A percentile compares a stretch with the other conserved stretches of the same genome.
These are phyloP conservation scores for Thelonectria olida DNA, from an alignment of 2,329 filamentous ascomycete genomes.

Conservation along the genomic window DNA sequence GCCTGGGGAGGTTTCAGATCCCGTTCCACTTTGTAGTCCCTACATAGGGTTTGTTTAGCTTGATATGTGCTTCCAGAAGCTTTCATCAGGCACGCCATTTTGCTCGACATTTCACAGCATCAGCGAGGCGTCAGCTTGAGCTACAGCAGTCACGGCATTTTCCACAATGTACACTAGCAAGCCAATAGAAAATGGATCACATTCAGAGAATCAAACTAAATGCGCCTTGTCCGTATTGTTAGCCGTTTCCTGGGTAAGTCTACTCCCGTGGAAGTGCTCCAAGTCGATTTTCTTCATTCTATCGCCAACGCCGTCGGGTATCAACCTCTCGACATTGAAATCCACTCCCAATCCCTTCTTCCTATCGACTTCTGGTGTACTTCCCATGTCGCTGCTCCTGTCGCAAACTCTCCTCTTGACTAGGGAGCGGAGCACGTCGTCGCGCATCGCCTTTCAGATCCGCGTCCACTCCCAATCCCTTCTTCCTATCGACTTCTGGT, in stretches of 20 bases:
- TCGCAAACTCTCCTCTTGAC: slow-evolving; percentile 83
- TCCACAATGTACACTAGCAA: slow-evolving; percentile 10
- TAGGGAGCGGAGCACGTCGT: slow-evolving; percentile 77
- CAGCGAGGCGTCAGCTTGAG: background rate
- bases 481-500: slow-evolving; percentile 58
- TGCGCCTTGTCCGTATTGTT: slow-evolving; percentile 1
- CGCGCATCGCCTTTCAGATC: slow-evolving; percentile 42
- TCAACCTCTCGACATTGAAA: slow-evolving; percentile 28
- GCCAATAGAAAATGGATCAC: background rate
- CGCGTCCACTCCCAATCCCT: background rate
- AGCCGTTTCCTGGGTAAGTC: background rate
- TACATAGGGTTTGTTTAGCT: background rate
- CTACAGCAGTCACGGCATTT: background rate
- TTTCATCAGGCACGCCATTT: background rate
- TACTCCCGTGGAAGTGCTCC: background rate
- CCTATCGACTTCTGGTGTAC: slow-evolving; percentile 63
- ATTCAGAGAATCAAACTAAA: background rate
- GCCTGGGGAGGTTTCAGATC: background rate
- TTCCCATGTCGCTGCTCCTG: slow-evolving; percentile 76
- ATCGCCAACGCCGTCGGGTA: slow-evolving; percentile 38
- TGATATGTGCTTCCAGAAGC: slow-evolving; percentile 1
- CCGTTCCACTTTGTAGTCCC: background rate
- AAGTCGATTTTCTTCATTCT: slow-evolving; percentile 23
- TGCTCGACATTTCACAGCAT: background rate
- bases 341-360: background rate